Evolutionary conservation across 2,329 filamentous ascomycete species (phyloP), one percentile per base, ranked within the genome.

Genomic region (Colletotrichum aenigma): DNA sequence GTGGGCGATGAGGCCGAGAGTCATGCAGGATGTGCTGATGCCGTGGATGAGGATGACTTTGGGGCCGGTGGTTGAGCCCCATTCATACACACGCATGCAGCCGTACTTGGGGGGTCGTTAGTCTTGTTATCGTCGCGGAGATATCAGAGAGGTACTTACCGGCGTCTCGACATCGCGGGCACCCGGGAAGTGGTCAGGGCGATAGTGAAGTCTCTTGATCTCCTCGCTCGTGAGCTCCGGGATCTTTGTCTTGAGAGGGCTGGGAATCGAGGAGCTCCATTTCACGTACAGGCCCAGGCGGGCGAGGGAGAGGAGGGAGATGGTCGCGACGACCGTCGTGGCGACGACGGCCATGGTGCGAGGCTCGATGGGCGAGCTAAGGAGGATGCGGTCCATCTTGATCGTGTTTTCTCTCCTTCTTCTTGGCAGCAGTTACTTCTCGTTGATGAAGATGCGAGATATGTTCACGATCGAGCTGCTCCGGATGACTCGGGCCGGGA

Each of bases 31-130:
- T 0, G 95, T 97, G 76, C 93, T 95, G 81, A 97, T 96, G 60
- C 95, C 95, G 82, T 97, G 95, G 10, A 98, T 88, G 38, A 97
- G 88, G 18, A 97, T 84, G 6, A 97, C 92, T 80, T 94, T 96
- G 61, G 90, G 89, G 9, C 95, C 95, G 70, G 91, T 84, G 66
- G 92, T 89, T 2, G 95, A 94, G 2, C 95, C 95, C 85, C 94
- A 97, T 86, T 97, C 95, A 82, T 97, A 97, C 26, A 95, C 93
- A 48, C 94, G 88, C 70, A 96, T 92, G 38, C 88, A 92, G 66
- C 95, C 95, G 82, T 95, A 96, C 81, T 91, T 62, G 4, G 15
- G 24, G 58, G 10, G 6, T 21, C 10, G 78, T 71, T 64, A 61
- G 72, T 69, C 24, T 65, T 18, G 16, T 55, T 28, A 34, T 21